Evolutionary conservation across 1,284 basidiomycete species (phyloP), one percentile per base, ranked within the genome.

Genomic region (Cystobasidium slooffiae): DNA sequence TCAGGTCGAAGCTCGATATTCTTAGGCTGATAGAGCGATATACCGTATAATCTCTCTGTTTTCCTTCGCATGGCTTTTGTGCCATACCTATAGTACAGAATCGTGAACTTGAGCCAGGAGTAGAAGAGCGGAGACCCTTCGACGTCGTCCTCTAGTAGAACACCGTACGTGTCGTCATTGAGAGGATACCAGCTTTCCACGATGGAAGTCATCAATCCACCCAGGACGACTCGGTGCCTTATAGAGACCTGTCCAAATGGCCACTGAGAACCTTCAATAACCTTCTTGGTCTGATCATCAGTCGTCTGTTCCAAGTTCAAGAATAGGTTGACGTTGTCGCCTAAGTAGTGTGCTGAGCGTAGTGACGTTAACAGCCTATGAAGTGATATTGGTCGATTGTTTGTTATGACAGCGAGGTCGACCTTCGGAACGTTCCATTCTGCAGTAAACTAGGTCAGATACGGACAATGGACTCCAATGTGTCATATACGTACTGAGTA

Each of bases 161-260:
- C 81, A 4, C 89, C 91, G 80, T 92, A 92, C 1, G 88, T 87
- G 77, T 93, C 83, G 75, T 92, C 86, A 22, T 86, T 85, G 41
- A 84, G 82, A 1, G 92, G 91, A 80, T 91, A 93, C 91, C 92
- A 93, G 2, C 90, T 90, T 81, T 93, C 91, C 12, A 92, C 89
- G 9, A 93, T 88, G 7, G 91, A 90, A 2, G 90, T 86, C 75
- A 93, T 86, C 20, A 93, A 84, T 1, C 91, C 92, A 4, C 88
- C 91, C 72, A 88, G 88, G 20, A 91, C 83, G 69, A 92, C 85
- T 12, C 92, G 86, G 78, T 89, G 90, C 64, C 91, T 88, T 6
- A 90, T 78, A 4, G 61, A 67, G 61, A 79, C 65, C 3, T 75
- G 22, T 1, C 81, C 91, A 75, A 88, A 85, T 1, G 79, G 78